Conservation (phyloP, 352 stramenopile species). For the Pythium utonaiense region DNA sequence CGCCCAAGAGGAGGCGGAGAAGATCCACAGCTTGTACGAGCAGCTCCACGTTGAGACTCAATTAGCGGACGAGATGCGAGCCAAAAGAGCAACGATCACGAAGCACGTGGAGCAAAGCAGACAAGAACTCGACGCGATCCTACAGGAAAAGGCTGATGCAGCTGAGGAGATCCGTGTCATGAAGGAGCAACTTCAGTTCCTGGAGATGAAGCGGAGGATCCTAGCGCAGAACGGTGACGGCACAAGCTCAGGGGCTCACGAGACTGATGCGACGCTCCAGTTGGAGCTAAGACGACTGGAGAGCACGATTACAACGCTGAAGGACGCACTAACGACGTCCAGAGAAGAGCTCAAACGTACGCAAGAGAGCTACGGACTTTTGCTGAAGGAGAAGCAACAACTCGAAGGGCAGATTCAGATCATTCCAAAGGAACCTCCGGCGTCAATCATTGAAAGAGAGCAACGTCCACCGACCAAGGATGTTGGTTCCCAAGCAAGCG, state of each 20-base stretch:
- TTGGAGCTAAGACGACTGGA: constrained; percentile 42
- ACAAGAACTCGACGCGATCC: constrained; percentile 35
- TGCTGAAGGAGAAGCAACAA: constrained; percentile 47
- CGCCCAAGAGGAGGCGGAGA: constrained; percentile 38
- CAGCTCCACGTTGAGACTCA: constrained; percentile 46
- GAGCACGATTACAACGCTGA: constrained; percentile 39
- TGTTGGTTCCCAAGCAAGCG: constrained; percentile 10
- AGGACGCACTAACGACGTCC: constrained; percentile 32
- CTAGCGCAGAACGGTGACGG: constrained; percentile 17
- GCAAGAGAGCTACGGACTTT: constrained; percentile 34
- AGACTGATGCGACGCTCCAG: constrained; percentile 8
- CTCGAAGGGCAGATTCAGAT: constrained; percentile 35
- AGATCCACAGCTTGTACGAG: constrained; percentile 53
- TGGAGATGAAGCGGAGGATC: constrained; percentile 44
- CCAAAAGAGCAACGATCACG: constrained; percentile 25
- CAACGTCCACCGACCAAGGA: constrained; percentile 10
- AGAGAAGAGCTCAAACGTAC: constrained; percentile 44
- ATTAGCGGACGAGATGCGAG: constrained; percentile 41
- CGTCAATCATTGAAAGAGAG: constrained; percentile 1
- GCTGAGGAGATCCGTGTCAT: constrained; percentile 34
- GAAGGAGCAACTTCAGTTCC: constrained; percentile 57
- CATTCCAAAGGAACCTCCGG: constrained; percentile 10
- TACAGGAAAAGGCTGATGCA: constrained; percentile 32
- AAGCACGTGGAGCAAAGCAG: constrained; percentile 28
- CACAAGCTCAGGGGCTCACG: background rate